Evolutionary conservation across 371 early-diverging fungal genomes (phyloP), one percentile per base, ranked within the genome.

Genomic region (Mucor racemosus): DNA sequence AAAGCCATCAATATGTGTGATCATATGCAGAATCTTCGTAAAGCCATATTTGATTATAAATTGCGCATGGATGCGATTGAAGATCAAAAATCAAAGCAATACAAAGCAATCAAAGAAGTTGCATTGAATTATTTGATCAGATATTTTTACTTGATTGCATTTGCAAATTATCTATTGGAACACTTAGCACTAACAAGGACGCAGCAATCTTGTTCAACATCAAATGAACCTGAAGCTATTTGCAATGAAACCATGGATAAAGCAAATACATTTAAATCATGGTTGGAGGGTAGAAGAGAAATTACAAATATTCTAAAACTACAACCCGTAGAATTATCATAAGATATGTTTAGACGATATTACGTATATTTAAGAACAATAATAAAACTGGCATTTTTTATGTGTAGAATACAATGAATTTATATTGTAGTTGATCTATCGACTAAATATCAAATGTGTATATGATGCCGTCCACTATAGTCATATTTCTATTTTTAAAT

Each of bases 11-110:
- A 89, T 68, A 62, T 73, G 21, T 90, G 86, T 65, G 81, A 83
- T 38, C 90, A 90, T 69, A 82, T 91, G 74, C 90, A 91, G 67
- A 90, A 90, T 59, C 67, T 91, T 40, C 73, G 90, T 10, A 68
- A 62, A 4, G 86, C 87, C 5, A 81, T 89, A 26, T 81, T 75
- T 46, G 86, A 89, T 48, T 88, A 80, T 66, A 82, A 84, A 64
- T 21, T 82, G 33, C 70, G 85, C 3, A 60, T 86, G 58, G 76
- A 78, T 65, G 76, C 74, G 0, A 66, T 80, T 35, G 79, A 84
- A 21, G 66, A 66, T 40, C 67, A 62, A 3, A 61, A 74, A 11
- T 64, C 60, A 15, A 84, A 87, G 75, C 78, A 75, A 58, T 63
- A 60, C 10, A 60, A 48, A 34, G 53, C 44, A 6, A 60, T 77